phyloP scores from a whole-genome alignment of 768 basidiomycete genomes.

The Hemileccinum rubropunctum region DNA sequence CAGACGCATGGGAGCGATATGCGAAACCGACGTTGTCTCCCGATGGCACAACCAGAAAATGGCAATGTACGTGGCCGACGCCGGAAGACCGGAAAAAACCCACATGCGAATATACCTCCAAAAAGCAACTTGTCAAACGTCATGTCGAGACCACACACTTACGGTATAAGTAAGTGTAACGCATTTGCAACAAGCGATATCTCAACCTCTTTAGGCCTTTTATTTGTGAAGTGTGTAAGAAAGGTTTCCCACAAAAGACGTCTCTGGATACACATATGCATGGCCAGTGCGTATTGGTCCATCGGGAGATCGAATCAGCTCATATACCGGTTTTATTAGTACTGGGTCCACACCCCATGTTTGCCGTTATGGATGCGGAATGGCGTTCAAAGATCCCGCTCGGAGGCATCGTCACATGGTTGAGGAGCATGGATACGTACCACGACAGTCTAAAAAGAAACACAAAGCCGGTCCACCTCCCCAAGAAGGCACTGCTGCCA shows the following conservation, averaged over 20 bases:
- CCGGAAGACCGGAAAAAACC: slow-evolving; percentile 30
- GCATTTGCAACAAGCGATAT: slow-evolving; percentile 5
- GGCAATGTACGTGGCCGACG: slow-evolving; percentile 42
- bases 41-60: slow-evolving; percentile 36
- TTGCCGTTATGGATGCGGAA: slow-evolving; percentile 49
- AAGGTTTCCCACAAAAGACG: slow-evolving; percentile 59
- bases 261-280: slow-evolving; percentile 56
- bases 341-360: slow-evolving; percentile 56
- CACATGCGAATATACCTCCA: slow-evolving; percentile 43
- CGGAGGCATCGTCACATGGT: slow-evolving; percentile 60
- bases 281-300: slow-evolving; percentile 41
- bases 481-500: slow-evolving; percentile 22
- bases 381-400: slow-evolving; percentile 63
- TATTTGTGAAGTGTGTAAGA: slow-evolving; percentile 49
- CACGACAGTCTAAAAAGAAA: slow-evolving; percentile 45
- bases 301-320: slow-evolving; percentile 5
- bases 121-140: slow-evolving; percentile 67
- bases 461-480: slow-evolving; percentile 35
- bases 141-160: slow-evolving; percentile 66
- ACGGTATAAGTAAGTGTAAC: slow-evolving; percentile 49
- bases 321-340: slow-evolving; percentile 32
- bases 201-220: slow-evolving; percentile 42
- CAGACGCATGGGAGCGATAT: slow-evolving; percentile 33
- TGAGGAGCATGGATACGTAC: slow-evolving; percentile 48
- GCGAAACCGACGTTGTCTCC: slow-evolving; percentile 32